A percentile compares a stretch with the other conserved stretches of the same genome.
Conservation (phyloP, 192 early-diverging fungal species). For the Dissophora globulifera region DNA sequence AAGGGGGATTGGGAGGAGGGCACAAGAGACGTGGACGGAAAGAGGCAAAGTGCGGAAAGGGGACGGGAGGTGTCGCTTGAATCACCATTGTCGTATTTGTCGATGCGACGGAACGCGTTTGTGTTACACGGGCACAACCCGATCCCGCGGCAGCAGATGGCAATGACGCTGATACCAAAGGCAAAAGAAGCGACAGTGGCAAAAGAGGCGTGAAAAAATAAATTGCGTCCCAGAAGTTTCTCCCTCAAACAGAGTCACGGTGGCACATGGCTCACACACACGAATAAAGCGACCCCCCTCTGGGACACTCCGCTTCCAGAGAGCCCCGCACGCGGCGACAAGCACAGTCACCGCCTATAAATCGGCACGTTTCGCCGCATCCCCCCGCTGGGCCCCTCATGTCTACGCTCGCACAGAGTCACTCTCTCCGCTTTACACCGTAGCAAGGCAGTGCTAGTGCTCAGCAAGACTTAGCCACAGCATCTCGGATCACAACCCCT, state of each 20-base stretch:
- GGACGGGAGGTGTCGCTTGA: neutral
- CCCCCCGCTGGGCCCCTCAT: conserved; percentile 4
- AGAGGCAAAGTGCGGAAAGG: too few relatives aligned
- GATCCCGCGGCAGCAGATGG: conserved; percentile 6
- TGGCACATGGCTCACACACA: too few relatives aligned
- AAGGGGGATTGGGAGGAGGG: too few relatives aligned
- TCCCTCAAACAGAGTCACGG: neutral
- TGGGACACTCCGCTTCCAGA: neutral
- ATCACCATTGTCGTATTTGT: neutral
- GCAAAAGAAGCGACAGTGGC: too few relatives aligned
- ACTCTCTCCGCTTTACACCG: conserved; percentile 17
- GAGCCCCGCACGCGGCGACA: neutral
- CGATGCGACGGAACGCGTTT: neutral
- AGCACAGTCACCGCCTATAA: neutral
- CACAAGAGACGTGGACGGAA: too few relatives aligned
- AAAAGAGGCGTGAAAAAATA: too few relatives aligned
- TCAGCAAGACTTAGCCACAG: conserved; percentile 38
- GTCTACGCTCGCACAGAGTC: conserved; percentile 50
- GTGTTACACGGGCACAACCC: neutral
- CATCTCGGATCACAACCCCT: conserved; percentile 7
- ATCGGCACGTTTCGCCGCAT: too few relatives aligned
- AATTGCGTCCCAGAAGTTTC: neutral
- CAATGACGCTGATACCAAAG: conserved; percentile 1
- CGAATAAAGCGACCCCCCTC: too few relatives aligned
- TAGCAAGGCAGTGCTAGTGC: conserved; percentile 48